Evolutionary conservation across 108 stramenopile species (phyloP), one percentile per base, ranked within the genome.

Genomic region (Nannochloropsis oceanica): DNA sequence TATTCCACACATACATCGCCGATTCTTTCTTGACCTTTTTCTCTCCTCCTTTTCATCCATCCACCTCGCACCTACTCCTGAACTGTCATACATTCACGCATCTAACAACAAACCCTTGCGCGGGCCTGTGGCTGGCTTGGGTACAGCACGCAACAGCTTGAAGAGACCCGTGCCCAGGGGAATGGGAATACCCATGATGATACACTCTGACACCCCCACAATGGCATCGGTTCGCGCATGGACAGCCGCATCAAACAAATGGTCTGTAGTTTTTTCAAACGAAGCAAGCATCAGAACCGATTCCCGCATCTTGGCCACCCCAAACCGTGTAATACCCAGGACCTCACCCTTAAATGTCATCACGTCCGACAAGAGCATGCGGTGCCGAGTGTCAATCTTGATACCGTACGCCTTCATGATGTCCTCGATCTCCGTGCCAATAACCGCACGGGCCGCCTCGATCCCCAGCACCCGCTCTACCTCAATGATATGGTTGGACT

Each of bases 301-400:
- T 87, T 99, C 99, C 44, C 96, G 92, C 97, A 98, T 99, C 87
- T 98, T 97, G 22, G 97, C 95, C 81, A 98, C 97, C 73, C 98
- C 98, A 89, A 98, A 99, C 22, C 97, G 90, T 1, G 97, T 99
- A 85, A 99, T 98, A 24, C 97, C 97, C 34, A 99, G 92, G 25
- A 96, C 94, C 86, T 96, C 95, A n/a, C 96, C 98, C 90, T 97
- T 97, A 90, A 97, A 97, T 8, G 98, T 97, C 98, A 99, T 99
- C 26, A 99, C 96, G 94, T 99, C 98, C 18, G 95, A 95, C 81
- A 99, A 86, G 18, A 99, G 92, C 43, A 97, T 88, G 80, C 98
- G 86, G 92, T 99, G 98, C 8, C 98, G 94, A 44, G 87, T 89
- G 88, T 99, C 98, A 87, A 99, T 97, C 27, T 94, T 94, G 83